These are phyloP conservation scores for Pythium oligandrum DNA, from an alignment of 352 stramenopile species.

Conservation along the genomic window DNA sequence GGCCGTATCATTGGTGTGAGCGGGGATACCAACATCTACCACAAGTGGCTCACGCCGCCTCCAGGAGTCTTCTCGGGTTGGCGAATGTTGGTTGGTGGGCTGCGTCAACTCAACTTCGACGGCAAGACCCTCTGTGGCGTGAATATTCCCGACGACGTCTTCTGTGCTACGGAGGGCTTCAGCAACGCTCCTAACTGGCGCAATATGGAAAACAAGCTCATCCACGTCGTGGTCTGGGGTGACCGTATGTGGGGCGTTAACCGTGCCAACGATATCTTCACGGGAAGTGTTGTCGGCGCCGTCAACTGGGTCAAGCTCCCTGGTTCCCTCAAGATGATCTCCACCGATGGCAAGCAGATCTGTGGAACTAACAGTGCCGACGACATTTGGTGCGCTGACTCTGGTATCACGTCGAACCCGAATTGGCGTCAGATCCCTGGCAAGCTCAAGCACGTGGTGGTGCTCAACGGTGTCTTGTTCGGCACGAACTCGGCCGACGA, in stretches of 20 bases:
- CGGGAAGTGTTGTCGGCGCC: slow-evolving; percentile 2
- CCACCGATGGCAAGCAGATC: slow-evolving; percentile 25
- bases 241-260: slow-evolving; percentile 19
- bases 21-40: slow-evolving; percentile 2
- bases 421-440: slow-evolving; percentile 20
- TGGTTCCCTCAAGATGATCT: slow-evolving; percentile 18
- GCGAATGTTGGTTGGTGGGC: slow-evolving; percentile 4
- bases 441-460: slow-evolving; percentile 20
- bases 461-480: slow-evolving; percentile 25
- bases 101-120: slow-evolving; percentile 19
- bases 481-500: slow-evolving; percentile 17
- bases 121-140: slow-evolving; percentile 15
- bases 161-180: slow-evolving; percentile 13
- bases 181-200: slow-evolving; percentile 18
- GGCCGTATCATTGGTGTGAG: slow-evolving; percentile 16
- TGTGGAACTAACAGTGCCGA: slow-evolving; percentile 13
- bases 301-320: slow-evolving; percentile 12
- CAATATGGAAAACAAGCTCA: slow-evolving; percentile 11
- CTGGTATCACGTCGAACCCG: slow-evolving; percentile 9
- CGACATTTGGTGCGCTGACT: slow-evolving; percentile 26
- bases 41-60: slow-evolving; percentile 14
- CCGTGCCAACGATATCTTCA: slow-evolving; percentile 15
- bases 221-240: slow-evolving; percentile 22
- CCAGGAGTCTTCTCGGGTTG: slow-evolving; percentile 3
- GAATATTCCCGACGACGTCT: slow-evolving; percentile 12